Base-by-base conservation (phyloP, 164 flowering plant genomes). In the Cinnamomum micranthum region DNA sequence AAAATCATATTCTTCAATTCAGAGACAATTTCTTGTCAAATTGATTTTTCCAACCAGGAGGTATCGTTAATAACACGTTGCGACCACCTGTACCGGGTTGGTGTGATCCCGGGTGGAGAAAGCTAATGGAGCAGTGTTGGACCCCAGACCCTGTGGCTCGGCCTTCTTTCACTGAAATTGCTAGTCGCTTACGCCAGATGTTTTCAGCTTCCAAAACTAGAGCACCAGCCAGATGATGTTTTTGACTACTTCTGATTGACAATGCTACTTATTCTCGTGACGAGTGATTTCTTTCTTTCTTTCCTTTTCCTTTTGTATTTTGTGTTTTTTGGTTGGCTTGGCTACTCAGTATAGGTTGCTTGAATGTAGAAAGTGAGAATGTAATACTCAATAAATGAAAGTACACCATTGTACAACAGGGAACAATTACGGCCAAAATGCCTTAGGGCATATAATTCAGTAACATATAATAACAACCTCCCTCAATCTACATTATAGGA, bases 81-180 rank as follows among this genome's bases (percentile, higher is more conserved):
- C 86, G 96, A 80, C 96, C 96, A 63, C 83, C 84, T 1, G 82
- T 91, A 22, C 96, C 96, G 69, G 83, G 81, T 77, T 78, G 14
- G 74, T 91, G 96, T 74, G 96, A 91, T 78, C 50, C 84, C 24
- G 93, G 90, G 60, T 91, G 96, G 96, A 88, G 83, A 77, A 77
- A 41, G 69, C 81, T 91, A 47, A 91, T 91, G 96, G 96, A 91
- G 84, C 85, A 90, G 73, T 91, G 93, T 65, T 91, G 96, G 96
- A 90, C 93, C 2, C 96, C 93, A 11, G 87, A 90, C 73, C 96
- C 92, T 41, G 70, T 80, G 9, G 84, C 55, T 69, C 82, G 96
- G 75, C 96, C 96, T 41, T 85, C 89, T 7, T 91, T 91, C 81
- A 83, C 96, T 0, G 93, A 90, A 77, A 88, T 91, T 15, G 89